Conservation (phyloP, 148 eudicot genomes). For the Rhododendron griersonianum region DNA sequence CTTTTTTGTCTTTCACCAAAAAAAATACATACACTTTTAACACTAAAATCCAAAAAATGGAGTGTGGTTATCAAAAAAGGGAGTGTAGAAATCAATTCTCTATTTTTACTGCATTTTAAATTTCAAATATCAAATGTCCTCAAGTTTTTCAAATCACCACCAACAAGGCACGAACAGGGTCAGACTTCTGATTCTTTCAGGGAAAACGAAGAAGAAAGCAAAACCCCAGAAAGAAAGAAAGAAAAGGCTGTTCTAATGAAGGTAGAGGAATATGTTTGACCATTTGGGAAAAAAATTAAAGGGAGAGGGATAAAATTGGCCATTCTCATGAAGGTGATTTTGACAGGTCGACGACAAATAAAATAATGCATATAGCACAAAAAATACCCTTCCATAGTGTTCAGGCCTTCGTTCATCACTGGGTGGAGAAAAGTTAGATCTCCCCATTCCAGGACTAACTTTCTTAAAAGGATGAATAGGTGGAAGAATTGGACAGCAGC, state of each 20-base stretch:
- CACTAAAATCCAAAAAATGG: too few relatives aligned
- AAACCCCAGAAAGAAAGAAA: not conserved
- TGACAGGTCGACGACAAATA: not conserved
- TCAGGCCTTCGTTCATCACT: not conserved
- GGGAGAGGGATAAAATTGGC: not conserved
- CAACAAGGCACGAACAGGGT: not conserved
- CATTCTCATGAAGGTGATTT: not conserved
- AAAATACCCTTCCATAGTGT: not conserved
- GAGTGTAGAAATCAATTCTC: too few relatives aligned
- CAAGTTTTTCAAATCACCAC: not conserved
- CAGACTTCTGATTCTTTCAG: too few relatives aligned
- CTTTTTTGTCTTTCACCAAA: too few relatives aligned
- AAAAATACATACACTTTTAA: too few relatives aligned
- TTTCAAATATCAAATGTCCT: not conserved
- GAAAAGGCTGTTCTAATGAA: not conserved
- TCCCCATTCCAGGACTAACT: not conserved
- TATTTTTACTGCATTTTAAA: not conserved
- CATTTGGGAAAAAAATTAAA: not conserved
- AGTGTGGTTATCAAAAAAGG: too few relatives aligned
- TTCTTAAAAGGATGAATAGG: not conserved
- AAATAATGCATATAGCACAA: not conserved
- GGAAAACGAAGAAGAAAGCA: not conserved
- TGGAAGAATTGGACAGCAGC: not conserved
- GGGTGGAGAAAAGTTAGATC: not conserved
- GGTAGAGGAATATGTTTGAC: not conserved